A percentile compares a stretch with the other conserved stretches of the same genome.
Evolutionary conservation across 441 rosid species (phyloP).

Genomic region (Gossypium schwendimanii): DNA sequence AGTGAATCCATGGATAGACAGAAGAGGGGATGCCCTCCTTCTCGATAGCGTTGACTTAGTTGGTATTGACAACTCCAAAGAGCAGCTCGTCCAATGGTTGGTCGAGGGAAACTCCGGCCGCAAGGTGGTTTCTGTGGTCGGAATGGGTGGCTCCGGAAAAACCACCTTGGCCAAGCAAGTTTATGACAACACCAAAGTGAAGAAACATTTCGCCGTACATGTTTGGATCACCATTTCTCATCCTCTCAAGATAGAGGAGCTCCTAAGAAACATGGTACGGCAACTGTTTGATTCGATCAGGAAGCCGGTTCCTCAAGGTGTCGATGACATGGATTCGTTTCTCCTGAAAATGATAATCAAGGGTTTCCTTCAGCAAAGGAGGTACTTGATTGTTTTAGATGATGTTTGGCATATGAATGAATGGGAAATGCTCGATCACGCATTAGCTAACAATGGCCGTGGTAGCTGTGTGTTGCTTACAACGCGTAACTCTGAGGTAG

Average conservation of each 20-base stretch:
- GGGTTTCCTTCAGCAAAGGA: conserved; percentile 18
- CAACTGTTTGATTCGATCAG: conserved; percentile 22
- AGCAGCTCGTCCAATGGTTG: conserved; percentile 23
- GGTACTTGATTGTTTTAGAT: conserved; percentile 35
- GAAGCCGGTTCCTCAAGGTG: conserved; percentile 18
- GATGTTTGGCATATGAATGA: conserved; percentile 29
- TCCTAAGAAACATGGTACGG: conserved; percentile 22
- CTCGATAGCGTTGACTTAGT: conserved; percentile 31
- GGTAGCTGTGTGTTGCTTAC: conserved; percentile 35
- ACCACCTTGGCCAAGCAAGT: conserved; percentile 14
- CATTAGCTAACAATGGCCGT: conserved; percentile 16
- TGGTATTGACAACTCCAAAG: conserved; percentile 30
- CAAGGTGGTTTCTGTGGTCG: conserved; percentile 21
- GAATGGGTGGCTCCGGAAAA: conserved; percentile 28
- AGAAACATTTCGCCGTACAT: conserved; percentile 8
- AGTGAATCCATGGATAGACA: not conserved
- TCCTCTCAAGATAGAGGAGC: conserved; percentile 19
- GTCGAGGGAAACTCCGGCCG: conserved; percentile 11
- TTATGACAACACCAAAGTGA: conserved; percentile 9
- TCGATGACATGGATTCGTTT: conserved; percentile 15
- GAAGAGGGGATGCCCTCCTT: conserved; percentile 28
- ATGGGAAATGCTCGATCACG: conserved; percentile 32
- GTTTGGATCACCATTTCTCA: conserved; percentile 11
- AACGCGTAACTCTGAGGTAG: conserved; percentile 8
- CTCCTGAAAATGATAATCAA: conserved; percentile 24